Evolutionary conservation across 441 rosid species (phyloP).

Genomic region (Adansonia gregorii): DNA sequence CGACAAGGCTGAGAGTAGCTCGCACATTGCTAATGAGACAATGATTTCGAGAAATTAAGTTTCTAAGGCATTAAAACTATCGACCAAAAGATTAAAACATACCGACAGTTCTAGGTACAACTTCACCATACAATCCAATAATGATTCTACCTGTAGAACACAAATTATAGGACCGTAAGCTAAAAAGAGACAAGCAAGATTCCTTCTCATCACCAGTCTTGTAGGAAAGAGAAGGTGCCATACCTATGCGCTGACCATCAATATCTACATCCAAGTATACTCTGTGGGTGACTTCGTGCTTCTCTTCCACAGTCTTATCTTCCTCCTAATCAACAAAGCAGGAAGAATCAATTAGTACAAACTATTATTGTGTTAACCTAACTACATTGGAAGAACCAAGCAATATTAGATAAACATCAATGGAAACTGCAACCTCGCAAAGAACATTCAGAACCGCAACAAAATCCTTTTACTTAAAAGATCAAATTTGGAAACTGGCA

Average conservation of each 20-base stretch:
- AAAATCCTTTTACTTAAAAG: background rate
- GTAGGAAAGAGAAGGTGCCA: conserved; percentile 15
- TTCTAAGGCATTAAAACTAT: background rate
- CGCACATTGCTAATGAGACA: background rate
- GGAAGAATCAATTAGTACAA: conserved; percentile 9
- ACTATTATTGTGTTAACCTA: background rate
- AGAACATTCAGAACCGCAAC: conserved; percentile 2
- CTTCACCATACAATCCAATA: conserved; percentile 85
- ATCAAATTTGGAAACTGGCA: background rate
- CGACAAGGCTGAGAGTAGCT: conserved; percentile 1
- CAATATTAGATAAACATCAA: background rate
- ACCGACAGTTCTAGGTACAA: conserved; percentile 65
- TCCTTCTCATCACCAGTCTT: background rate
- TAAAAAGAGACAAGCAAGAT: conserved; percentile 13
- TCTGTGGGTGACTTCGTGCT: conserved; percentile 78
- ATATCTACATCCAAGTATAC: conserved; percentile 92
- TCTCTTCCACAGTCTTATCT: conserved; percentile 50
- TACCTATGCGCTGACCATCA: conserved; percentile 86
- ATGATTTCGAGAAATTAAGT: conserved; percentile 7
- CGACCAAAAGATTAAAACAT: conserved; percentile 26
- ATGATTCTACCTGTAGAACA: conserved; percentile 84
- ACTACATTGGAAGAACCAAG: background rate
- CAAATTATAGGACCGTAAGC: conserved; percentile 1
- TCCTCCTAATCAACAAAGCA: conserved; percentile 53
- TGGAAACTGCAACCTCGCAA: background rate